Percentiles rank a stretch among this genome's conserved stretches.
These are phyloP conservation scores for Emergomyces orientalis DNA, from an alignment of 2,329 filamentous ascomycete genomes.

Conservation along the genomic window DNA sequence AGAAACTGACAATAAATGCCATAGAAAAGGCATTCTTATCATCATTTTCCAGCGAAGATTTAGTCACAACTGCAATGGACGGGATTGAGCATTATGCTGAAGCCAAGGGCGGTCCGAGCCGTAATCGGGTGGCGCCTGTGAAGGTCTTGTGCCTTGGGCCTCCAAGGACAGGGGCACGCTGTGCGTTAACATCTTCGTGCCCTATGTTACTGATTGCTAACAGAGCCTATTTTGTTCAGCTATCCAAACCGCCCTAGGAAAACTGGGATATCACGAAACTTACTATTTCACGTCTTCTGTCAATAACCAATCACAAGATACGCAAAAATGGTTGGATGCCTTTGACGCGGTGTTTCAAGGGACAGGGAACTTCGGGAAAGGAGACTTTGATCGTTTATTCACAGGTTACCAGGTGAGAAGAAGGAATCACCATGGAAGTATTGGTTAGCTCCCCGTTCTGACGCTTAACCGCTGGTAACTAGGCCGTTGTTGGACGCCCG, in stretches of 20 bases:
- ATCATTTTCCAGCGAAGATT: not conserved
- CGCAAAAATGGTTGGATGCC: conserved; percentile 61
- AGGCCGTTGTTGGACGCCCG: conserved; percentile 59
- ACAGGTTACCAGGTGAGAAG: conserved; percentile 46
- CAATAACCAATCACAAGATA: conserved; percentile 59
- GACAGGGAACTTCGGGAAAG: conserved; percentile 52
- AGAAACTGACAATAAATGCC: not conserved
- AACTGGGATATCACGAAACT: conserved; percentile 57
- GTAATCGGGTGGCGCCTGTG: conserved; percentile 11
- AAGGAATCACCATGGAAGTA: not conserved
- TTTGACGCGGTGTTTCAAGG: conserved; percentile 54
- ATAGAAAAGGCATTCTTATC: not conserved
- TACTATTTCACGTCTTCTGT: conserved; percentile 67
- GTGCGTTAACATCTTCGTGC: conserved; percentile 2
- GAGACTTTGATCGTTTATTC: conserved; percentile 61
- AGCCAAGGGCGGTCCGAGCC: not conserved
- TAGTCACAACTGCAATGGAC: not conserved
- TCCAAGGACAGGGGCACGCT: conserved; percentile 10
- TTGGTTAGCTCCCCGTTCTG: not conserved
- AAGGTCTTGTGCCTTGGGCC: conserved; percentile 11
- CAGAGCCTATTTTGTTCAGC: conserved; percentile 32
- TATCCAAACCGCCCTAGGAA: conserved; percentile 55
- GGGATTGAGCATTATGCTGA: not conserved
- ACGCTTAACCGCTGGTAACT: not conserved
- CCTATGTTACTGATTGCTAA: not conserved